Percentiles rank a stretch among this genome's conserved stretches.
Conservation (phyloP, 352 stramenopile genomes). For the Plasmopara muralis region DNA sequence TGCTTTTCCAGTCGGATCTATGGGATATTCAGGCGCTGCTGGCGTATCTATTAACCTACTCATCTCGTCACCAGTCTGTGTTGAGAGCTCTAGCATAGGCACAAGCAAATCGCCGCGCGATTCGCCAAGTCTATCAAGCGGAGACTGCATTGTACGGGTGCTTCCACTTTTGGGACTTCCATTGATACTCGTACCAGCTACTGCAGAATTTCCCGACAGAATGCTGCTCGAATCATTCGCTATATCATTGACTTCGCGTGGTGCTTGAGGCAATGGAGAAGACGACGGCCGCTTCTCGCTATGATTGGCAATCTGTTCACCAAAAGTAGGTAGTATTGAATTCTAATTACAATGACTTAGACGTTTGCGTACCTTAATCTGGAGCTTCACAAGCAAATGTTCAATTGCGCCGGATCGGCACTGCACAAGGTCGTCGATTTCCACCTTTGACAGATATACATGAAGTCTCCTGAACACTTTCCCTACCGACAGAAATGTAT, state of each 20-base stretch:
- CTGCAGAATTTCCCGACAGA: constrained; percentile 20
- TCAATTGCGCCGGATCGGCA: constrained; percentile 87
- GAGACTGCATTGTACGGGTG: constrained; percentile 9
- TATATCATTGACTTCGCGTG: constrained; percentile 20
- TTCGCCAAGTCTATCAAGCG: constrained; percentile 34
- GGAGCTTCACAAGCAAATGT: constrained; percentile 84
- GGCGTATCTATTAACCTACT: constrained; percentile 12
- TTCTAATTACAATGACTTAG: neutral
- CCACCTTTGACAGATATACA: constrained; percentile 74
- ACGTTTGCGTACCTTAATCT: constrained; percentile 71
- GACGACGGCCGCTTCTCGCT: constrained; percentile 49
- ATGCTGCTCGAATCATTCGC: constrained; percentile 35
- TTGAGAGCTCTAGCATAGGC: constrained; percentile 26
- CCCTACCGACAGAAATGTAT: constrained; percentile 12
- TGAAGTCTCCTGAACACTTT: constrained; percentile 86
- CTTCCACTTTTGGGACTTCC: constrained; percentile 12
- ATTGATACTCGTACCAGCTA: constrained; percentile 17
- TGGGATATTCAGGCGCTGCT: constrained; percentile 16
- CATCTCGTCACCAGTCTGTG: constrained; percentile 15
- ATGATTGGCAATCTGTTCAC: constrained; percentile 69
- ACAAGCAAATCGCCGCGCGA: constrained; percentile 30
- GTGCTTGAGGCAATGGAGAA: constrained; percentile 9
- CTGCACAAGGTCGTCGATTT: constrained; percentile 90
- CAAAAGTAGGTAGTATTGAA: constrained; percentile 2
- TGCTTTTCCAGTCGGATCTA: constrained; percentile 22